phyloP scores from a whole-genome alignment of 805 yeast genomes.

The Teunomyces cretensis region DNA sequence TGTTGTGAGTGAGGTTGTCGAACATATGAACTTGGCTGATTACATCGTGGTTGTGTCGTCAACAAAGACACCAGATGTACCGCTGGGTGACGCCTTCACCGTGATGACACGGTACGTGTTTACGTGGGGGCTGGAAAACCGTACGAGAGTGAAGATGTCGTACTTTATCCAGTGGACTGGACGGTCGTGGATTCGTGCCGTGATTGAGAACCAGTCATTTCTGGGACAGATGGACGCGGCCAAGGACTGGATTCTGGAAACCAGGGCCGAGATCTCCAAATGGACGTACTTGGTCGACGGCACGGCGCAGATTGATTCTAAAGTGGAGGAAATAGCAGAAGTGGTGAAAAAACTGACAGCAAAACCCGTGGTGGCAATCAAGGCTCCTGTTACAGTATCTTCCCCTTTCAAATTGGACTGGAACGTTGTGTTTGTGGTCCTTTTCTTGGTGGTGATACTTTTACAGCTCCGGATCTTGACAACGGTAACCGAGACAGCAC shows the following conservation, averaged over 20 bases:
- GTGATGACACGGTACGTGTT: constrained; percentile 58
- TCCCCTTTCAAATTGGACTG: neutral
- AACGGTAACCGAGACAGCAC: neutral
- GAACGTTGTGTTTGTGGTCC: neutral
- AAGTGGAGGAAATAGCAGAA: neutral
- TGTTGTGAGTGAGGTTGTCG: constrained; percentile 58
- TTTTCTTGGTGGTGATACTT: neutral
- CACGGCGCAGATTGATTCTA: constrained; percentile 9
- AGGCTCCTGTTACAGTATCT: neutral
- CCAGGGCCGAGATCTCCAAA: constrained; percentile 37
- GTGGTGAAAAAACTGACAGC: neutral
- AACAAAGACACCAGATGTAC: constrained; percentile 79
- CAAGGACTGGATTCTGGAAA: constrained; percentile 45
- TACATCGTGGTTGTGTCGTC: constrained; percentile 52
- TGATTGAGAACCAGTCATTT: constrained; percentile 72
- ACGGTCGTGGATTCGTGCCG: constrained; percentile 74
- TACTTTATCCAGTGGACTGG: constrained; percentile 69
- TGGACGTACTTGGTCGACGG: constrained; percentile 22
- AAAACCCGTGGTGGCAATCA: neutral
- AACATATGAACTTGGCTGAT: constrained; percentile 49
- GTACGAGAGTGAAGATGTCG: constrained; percentile 52
- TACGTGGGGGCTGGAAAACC: constrained; percentile 61
- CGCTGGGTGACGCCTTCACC: constrained; percentile 68
- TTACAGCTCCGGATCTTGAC: neutral
- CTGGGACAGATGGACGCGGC: constrained; percentile 72